phyloP scores from a whole-genome alignment of 371 early-diverging fungal genomes.

The Syncephalis plumigaleata region DNA sequence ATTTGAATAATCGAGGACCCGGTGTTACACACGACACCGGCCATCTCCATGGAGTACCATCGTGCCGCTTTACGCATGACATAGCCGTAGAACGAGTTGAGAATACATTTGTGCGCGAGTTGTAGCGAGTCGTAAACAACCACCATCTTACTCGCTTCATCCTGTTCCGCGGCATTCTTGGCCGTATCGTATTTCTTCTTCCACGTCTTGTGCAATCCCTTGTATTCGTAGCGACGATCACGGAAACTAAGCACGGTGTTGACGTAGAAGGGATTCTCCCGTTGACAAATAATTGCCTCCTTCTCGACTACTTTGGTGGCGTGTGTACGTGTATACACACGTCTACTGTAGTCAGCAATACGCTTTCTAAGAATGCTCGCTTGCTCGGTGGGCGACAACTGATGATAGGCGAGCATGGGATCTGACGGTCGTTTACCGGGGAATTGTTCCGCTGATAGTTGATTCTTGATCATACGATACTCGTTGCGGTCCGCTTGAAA shows the following conservation, averaged over 20 bases:
- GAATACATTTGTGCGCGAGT: conserved; percentile 98
- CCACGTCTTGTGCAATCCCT: conserved; percentile 82
- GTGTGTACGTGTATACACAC: conserved; percentile 74
- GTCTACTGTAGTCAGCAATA: conserved; percentile 74
- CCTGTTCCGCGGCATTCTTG: conserved; percentile 49
- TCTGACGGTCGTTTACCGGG: conserved; percentile 35
- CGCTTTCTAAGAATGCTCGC: conserved; percentile 58
- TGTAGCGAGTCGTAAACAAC: conserved; percentile 96
- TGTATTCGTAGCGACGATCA: conserved; percentile 98
- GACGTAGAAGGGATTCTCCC: conserved; percentile 99
- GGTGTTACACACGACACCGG: conserved; percentile 95
- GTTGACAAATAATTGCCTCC: conserved; percentile 90
- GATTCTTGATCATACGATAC: conserved; percentile 79
- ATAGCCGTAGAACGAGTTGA: conserved; percentile 99
- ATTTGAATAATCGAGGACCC: conserved; percentile 96
- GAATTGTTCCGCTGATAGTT: conserved; percentile 68
- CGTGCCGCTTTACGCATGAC: conserved; percentile 99
- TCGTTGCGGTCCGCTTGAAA: conserved; percentile 84
- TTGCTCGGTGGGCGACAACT: conserved; percentile 47
- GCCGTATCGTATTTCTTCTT: conserved; percentile 73
- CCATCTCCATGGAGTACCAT: conserved; percentile 99
- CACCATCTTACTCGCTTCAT: conserved; percentile 85
- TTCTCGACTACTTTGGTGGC: conserved; percentile 64
- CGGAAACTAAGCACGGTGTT: conserved; percentile 95
- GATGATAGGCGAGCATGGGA: conserved; percentile 43